Base-by-base conservation (phyloP, 2,329 filamentous ascomycete species). In the Ceratocystiopsis brevicomis region DNA sequence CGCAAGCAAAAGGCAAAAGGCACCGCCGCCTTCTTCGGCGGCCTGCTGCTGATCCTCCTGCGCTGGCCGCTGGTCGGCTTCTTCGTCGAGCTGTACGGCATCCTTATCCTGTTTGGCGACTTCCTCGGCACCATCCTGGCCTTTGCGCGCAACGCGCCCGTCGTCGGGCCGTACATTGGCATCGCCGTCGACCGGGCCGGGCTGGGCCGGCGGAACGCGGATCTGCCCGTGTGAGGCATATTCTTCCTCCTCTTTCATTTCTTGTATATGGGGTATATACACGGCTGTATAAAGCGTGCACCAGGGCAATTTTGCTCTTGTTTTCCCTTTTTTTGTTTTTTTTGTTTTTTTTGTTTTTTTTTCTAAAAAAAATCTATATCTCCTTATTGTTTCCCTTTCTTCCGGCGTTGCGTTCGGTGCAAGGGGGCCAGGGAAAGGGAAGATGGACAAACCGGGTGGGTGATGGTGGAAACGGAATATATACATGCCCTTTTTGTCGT, bases 51-150 rank as follows among this genome's bases (percentile, higher is more conserved):
- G 16, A 98, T 98, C 52, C 66, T 98, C 36, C 60, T 94, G 55
- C 75, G 81, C 48, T 98, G 90, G 87, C 82, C 90, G 0, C 70
- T 98, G 44, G 73, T 90, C 49, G 90, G 90, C 25, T 98, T 98
- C 63, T 55, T 81, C 45, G 73, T 96, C 52, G 90, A 98, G 62
- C 62, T 88, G 4, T 96, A 96, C 62, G 90, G 90, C 30, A 88
- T 98, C 51, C 72, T 92, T 52, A 73, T 95, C 42, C 66, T 98
- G 34, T 98, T 98, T 63, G 90, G 90, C 34, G 90, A 98, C 61
- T 96, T 96, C 63, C 71, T 96, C 46, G 83, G 86, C 40, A 96
- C 88, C 17, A 87, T 96, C 50, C 82, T 81, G 0, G 76, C 82
- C 15, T 94, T 96, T 56, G 83, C 84, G 36, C 77, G 83, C 45